Conservation (phyloP, 2,329 filamentous ascomycete species). For the Colletotrichum sp. region DNA sequence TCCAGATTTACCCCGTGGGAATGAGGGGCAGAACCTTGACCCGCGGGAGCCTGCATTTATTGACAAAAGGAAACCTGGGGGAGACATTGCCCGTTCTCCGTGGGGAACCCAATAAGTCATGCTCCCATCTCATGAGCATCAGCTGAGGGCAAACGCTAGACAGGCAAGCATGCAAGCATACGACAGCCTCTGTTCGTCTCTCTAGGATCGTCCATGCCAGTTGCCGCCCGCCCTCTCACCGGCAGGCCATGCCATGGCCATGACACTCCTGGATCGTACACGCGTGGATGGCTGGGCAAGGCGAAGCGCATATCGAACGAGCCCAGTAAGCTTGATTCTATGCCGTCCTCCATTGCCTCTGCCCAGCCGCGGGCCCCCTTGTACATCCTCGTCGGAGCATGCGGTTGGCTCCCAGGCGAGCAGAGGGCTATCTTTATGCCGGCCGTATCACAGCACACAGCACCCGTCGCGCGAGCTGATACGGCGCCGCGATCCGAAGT, state of each 20-base stretch:
- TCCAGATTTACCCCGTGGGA: constrained; percentile 12
- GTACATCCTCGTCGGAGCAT: not conserved
- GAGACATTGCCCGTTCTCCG: not conserved
- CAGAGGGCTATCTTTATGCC: not conserved
- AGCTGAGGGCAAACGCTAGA: not conserved
- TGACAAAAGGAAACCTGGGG: constrained; percentile 20
- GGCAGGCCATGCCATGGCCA: not conserved
- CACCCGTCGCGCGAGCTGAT: constrained; percentile 4
- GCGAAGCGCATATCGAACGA: constrained; percentile 8
- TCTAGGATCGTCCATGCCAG: constrained; percentile 4
- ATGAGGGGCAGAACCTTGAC: not conserved
- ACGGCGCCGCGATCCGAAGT: constrained; percentile 7
- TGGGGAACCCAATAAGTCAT: constrained; percentile 2
- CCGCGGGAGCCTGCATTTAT: constrained; percentile 21
- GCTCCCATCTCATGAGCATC: constrained; percentile 14
- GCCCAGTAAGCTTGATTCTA: constrained; percentile 5
- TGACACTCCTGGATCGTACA: not conserved
- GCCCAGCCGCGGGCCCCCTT: not conserved
- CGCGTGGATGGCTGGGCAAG: not conserved
- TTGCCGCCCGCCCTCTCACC: not conserved
- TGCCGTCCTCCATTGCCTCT: not conserved
- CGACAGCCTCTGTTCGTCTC: not conserved
- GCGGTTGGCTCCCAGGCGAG: constrained; percentile 3
- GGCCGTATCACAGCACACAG: constrained; percentile 6
- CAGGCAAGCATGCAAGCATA: not conserved